Base-by-base conservation (phyloP, 441 rosid species). In the Rhodomyrtus psidioides region DNA sequence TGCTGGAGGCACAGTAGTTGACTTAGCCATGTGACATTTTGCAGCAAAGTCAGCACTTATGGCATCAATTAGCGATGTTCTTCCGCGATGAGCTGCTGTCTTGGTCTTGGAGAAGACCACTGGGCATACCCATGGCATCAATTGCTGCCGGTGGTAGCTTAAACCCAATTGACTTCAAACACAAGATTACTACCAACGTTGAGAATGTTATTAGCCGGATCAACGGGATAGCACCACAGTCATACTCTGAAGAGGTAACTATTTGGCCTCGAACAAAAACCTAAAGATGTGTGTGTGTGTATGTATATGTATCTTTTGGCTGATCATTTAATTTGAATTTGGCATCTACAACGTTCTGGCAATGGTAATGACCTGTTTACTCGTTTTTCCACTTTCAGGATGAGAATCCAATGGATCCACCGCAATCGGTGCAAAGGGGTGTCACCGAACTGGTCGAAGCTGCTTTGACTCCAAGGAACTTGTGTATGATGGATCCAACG, bases 401-500 rank as follows among this genome's bases (percentile, higher is more conserved):
- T 86, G 99, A 94, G 89, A 93, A 90, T 91, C 89, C 89, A 2
- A 89, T 92, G 86, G 99, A 98, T 19, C 98, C 95, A 24, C 98
- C 98, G 10, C 97, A 96, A 65, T 96, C 99, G 0, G 96, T 96
- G 82, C 99, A 98, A 87, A 92, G 98, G 85, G 98, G 99, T 4
- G 97, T 96, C 84, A 90, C 88, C 12, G 98, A 94, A 86, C 88
- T 96, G 92, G 98, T 98, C 44, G 98, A 95, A 75, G 97, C 98
- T 26, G 99, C 98, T 81, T 90, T 96, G 92, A 86, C 92, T 12
- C 98, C 98, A 2, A 95, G 98, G 86, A 94, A 95, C 91, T 90
- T 98, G 83, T 98, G 99, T 88, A 96, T 95, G 98, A 96, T 96
- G 98, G 99, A 98, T 91, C 99, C 99, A 74, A 98, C 99, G n/a